Conservation (phyloP, 2,329 filamentous ascomycete genomes). For the Exserohilum turcica region DNA sequence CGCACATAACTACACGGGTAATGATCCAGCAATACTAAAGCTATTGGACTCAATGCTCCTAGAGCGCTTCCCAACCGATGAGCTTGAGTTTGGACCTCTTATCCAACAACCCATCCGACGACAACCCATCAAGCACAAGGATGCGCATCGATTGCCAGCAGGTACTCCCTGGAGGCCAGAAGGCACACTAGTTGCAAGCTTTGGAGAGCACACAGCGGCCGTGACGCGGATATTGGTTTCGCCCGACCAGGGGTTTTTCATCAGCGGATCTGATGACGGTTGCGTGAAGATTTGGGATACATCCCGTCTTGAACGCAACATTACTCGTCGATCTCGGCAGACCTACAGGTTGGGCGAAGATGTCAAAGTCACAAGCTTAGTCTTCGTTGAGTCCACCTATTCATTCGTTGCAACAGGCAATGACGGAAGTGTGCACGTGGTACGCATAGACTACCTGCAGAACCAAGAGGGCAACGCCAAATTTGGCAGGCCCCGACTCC, state of each 20-base stretch:
- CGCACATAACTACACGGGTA: constrained; percentile 84
- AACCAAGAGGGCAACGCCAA: constrained; percentile 61
- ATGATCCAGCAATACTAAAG: constrained; percentile 65
- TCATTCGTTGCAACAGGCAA: constrained; percentile 89
- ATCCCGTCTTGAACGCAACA: constrained; percentile 84
- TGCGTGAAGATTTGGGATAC: constrained; percentile 93
- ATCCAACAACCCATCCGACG: constrained; percentile 69
- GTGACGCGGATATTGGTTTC: constrained; percentile 82
- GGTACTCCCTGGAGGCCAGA: constrained; percentile 79
- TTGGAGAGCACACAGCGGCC: constrained; percentile 82
- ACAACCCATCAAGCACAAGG: constrained; percentile 59
- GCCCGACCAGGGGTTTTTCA: constrained; percentile 91
- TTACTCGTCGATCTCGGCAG: constrained; percentile 83
- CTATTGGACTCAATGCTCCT: constrained; percentile 84
- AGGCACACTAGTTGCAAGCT: constrained; percentile 82
- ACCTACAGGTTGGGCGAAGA: constrained; percentile 77
- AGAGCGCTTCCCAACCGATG: constrained; percentile 64
- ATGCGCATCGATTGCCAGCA: constrained; percentile 53
- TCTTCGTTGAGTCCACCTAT: constrained; percentile 92
- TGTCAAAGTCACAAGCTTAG: constrained; percentile 76
- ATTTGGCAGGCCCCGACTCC: constrained; percentile 76
- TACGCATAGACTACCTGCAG: constrained; percentile 74
- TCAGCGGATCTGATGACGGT: constrained; percentile 91
- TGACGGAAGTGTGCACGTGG: constrained; percentile 81
- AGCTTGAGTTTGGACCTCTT: constrained; percentile 75